Base-by-base conservation (phyloP, 306 rosid species). In the Trifolium dubium region DNA sequence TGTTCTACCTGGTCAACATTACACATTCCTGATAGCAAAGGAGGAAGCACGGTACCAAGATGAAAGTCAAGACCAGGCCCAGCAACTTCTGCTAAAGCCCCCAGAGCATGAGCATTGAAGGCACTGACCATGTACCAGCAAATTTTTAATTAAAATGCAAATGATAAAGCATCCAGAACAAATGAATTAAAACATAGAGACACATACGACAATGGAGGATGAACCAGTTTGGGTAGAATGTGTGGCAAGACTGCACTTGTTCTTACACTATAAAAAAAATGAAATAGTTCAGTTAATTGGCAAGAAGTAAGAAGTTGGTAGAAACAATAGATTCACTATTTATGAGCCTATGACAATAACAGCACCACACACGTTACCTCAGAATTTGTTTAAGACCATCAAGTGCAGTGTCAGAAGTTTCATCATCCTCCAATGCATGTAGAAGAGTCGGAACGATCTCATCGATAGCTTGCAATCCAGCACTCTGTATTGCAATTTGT, bases 401-500 rank as follows among this genome's bases (percentile, higher is more conserved):
- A 29, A 92, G 99, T 28, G 99, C 99, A 77, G 95, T 94, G 60
- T 92, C 96, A 70, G 97, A 94, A 71, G 95, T 89, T 77, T 82
- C 61, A 78, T 92, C 96, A 74, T 87, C 96, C 84, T 94, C 97
- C 90, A 94, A 75, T 37, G 99, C 97, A 83, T 84, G 96, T 64
- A 94, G 85, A 82, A 94, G 97, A 32, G 95, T 94, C 6, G 99
- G 99, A 83, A 94, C 93, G 71, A 94, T 92, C 81, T 92, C 97
- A 61, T 94, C 99, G 58, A 94, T 94, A 65, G 99, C 97, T 88
- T 92, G 99, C 96, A 94, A 11, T 82, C 99, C 99, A 75, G 99
- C 99, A 86, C 86, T 94, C 99, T 94, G 77, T 75, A 75, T 56
- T 62, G 63, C 75, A 67, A 28, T 69, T 47, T 69, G 46, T 67